Conservation (phyloP, 2,329 filamentous ascomycete species). For the Aspergillus pseudoterreus region DNA sequence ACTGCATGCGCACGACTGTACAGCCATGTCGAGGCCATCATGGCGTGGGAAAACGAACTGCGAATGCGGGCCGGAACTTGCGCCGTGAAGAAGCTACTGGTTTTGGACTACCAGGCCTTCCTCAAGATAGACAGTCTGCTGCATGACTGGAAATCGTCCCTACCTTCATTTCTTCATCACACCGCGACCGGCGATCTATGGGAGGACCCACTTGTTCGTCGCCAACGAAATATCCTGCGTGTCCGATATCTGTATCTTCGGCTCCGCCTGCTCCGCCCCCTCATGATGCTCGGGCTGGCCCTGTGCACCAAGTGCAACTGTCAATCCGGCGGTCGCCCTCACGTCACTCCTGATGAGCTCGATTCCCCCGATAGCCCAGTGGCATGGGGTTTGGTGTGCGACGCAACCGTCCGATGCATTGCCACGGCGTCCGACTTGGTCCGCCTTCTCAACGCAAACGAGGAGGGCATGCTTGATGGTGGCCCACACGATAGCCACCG, state of each 20-base stretch:
- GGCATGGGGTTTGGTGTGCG: conserved; percentile 9
- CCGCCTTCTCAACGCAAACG: conserved; percentile 2
- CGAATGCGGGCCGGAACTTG: conserved; percentile 10
- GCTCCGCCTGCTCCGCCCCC: conserved; percentile 15
- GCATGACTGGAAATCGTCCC: conserved; percentile 20
- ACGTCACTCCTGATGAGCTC: conserved; percentile 1
- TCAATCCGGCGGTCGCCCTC: conserved; percentile 1
- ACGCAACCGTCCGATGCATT: conserved; percentile 11
- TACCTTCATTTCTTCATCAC: conserved; percentile 18
- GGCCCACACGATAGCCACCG: not conserved
- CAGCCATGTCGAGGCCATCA: conserved; percentile 18
- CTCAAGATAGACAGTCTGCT: conserved; percentile 16
- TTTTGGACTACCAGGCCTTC: conserved; percentile 15
- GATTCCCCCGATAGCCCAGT: conserved; percentile 6
- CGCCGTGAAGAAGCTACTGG: conserved; percentile 18
- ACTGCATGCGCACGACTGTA: conserved; percentile 19
- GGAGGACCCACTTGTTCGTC: conserved; percentile 16
- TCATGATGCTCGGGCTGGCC: conserved; percentile 9
- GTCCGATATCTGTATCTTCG: conserved; percentile 21
- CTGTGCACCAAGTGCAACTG: conserved; percentile 9
- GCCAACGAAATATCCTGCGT: conserved; percentile 22
- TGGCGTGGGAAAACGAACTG: conserved; percentile 19
- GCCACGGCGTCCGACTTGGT: conserved; percentile 6
- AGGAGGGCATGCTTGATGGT: conserved; percentile 6
- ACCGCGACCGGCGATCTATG: not conserved